Base-by-base conservation (phyloP, 768 basidiomycete genomes). In the Lactarius hengduanensis region DNA sequence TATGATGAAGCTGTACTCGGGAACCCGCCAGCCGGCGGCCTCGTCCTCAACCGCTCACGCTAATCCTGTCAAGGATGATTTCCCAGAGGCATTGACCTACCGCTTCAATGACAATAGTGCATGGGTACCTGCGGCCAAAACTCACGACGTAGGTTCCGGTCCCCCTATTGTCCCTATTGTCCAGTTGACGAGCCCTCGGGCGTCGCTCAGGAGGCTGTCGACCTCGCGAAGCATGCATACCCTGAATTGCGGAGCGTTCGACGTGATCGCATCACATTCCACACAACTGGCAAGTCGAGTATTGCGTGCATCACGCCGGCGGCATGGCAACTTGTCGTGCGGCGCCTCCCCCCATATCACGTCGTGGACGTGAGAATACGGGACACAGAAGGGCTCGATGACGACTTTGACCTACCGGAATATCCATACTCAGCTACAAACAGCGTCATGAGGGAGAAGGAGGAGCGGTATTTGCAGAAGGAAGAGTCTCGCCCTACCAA, bases 311-410 rank as follows among this genome's bases (percentile, higher is more conserved):
- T 67, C 58, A 67, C 66, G 6, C 66, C 66, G 16, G 66, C 66
- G 43, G 66, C 66, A 59, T 67, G 66, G 66, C 62, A 67, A 67
- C 66, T 67, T 13, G 66, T 67, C 9, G 66, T 67, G 20, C 66
- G 66, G 28, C 57, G 66, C n/a, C 58, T 67, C 0, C 66, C 66
- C 15, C 66, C 61, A 15, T 67, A 67, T 30, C 66, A 67, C 58
- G 66, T 67, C 16, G 66, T 67, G 20, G 66, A 67, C 43, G 62
- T 67, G 50, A 43, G 62, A 55, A 67, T 67, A 28, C 62, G 66
- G 28, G 66, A 67, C 30, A 20, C 40, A 40, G 66, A 63, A 7
- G 58, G 32, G 40, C 50, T 43, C 20, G 66, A 63, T 1, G 30
- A n/a, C 26, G 66, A 67, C 18, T 1, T 41, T n/a, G 66, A 60